Base-by-base conservation (phyloP, 208 protist genomes). In the Trypanosoma caninum region DNA sequence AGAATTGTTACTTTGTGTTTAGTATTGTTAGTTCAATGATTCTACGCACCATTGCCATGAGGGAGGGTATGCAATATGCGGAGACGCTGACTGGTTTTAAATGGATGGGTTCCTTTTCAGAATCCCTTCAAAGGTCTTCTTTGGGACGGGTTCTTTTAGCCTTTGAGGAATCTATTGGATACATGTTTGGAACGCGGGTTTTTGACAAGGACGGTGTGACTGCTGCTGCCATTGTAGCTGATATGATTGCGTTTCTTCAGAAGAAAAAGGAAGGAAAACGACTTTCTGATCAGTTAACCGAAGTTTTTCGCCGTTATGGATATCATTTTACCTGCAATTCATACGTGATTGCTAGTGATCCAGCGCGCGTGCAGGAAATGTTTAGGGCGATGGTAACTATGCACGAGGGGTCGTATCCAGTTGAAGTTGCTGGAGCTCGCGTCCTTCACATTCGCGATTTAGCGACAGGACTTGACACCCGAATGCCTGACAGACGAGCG, bases 31-130 rank as follows among this genome's bases (percentile, higher is more conserved):
- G 82, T 61, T 84, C 73, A 34, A 80, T 59, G 48, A 87, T 98
- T 53, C 76, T 99, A 2, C 54, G 69, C 30, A 80, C 91, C 16
- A 98, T 99, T 74, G 94, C 95, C 4, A 59, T 76, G 27, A 82
- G 76, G 31, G 95, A 99, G 65, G 97, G 96, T 0, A 84, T 97
- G 40, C 40, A 71, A 23, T 97, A 87, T 66, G 73, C 89, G 47
- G 97, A 99, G 54, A 98, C 95, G 8, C 80, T 99, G 40, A 99
- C 98, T 22, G 98, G 98, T 25, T 99, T 99, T 79, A 99, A 99
- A 76, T 99, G 96, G 89, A 94, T 99, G 60, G 98, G 96, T 60
- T 97, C 91, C 72, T 47, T 76, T 9, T 84, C 91, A 3, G 42
- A 85, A 13, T 69, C 84, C 27, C 45, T 89, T 18, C 65, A 74